Evolutionary conservation across 2,329 filamentous ascomycete species (phyloP).

Genomic region (Ceratocystis cubensis): DNA sequence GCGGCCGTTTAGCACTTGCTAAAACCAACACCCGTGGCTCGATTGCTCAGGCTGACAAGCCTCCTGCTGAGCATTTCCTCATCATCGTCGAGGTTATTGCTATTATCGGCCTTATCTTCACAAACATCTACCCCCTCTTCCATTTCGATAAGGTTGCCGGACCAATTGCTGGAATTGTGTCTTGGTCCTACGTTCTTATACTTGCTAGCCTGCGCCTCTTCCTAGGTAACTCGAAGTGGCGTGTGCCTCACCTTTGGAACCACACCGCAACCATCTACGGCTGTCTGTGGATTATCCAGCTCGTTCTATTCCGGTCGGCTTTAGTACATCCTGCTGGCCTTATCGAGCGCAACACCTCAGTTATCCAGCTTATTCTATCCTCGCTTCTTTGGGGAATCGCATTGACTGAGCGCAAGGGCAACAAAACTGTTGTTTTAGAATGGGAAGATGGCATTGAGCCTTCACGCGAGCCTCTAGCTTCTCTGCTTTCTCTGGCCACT

Average conservation of each 20-base stretch:
- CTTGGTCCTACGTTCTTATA: constrained; percentile 70
- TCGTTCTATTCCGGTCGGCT: constrained; percentile 72
- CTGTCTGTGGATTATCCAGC: constrained; percentile 63
- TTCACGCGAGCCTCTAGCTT: constrained; percentile 74
- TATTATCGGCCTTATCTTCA: constrained; percentile 55
- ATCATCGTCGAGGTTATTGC: constrained; percentile 64
- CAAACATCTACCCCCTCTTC: constrained; percentile 54
- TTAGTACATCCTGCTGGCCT: constrained; percentile 62
- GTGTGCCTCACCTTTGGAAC: constrained; percentile 69
- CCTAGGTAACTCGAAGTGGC: constrained; percentile 52
- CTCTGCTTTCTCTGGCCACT: constrained; percentile 72
- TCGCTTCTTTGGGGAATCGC: constrained; percentile 65
- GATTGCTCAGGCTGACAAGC: constrained; percentile 60
- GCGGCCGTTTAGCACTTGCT: constrained; percentile 44
- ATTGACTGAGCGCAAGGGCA: constrained; percentile 76
- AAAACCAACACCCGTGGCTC: constrained; percentile 52
- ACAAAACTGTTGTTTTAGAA: constrained; percentile 75
- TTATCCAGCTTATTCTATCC: constrained; percentile 61
- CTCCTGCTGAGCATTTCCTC: constrained; percentile 57
- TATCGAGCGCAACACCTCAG: constrained; percentile 50
- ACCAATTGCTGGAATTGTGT: constrained; percentile 36
- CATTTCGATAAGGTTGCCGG: constrained; percentile 44
- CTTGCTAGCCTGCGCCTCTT: constrained; percentile 61
- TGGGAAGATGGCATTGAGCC: constrained; percentile 83
- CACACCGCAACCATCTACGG: constrained; percentile 80